Base-by-base conservation (phyloP, 108 stramenopile genomes). In the Mediolabrus comicus region DNA sequence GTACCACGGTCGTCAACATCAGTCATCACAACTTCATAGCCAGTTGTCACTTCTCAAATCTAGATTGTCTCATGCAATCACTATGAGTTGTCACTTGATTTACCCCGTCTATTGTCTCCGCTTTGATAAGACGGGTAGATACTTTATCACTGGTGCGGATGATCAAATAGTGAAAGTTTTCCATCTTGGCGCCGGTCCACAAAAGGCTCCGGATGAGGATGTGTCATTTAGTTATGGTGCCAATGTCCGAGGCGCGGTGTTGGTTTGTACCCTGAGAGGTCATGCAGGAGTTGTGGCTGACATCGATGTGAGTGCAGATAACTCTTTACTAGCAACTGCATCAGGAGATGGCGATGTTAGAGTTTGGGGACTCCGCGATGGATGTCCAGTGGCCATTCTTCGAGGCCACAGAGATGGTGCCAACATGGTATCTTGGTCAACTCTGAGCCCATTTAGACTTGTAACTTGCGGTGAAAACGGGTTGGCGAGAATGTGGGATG, bases 81-180 rank as follows among this genome's bases (percentile, higher is more conserved):
- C 93, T 4, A 87, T 94, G 17, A 95, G 87, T 58, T 79, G 95
- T 16, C 96, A 97, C 56, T 69, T 96, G 67, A 39, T 71, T 17
- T 89, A 85, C 36, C 95, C 96, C 6, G 89, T 97, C 6, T 98
- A 91, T 66, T 95, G 93, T 72, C 64, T 94, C 8, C 85, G 82
- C 39, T 96, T 96, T 63, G 98, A 98, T 85, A 65, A 62, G 30
- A 92, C 94, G 6, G 96, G 96, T 7, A 80, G 90, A 34, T 98
- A 91, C 65, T 90, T 96, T 67, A 72, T 97, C 19, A 96, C 96
- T 6, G 98, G 98, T n/a, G 92, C 96, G 9, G 96, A 97, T 64
- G 98, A 98, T 62, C 86, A 84, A 36, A 83, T 98, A 13, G 88
- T 94, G 36, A 97, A 97, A 78, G 63, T 96, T 26, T 98, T 96